Conservation (phyloP, 2,329 filamentous ascomycete genomes). For the Hypoxylon sp. region DNA sequence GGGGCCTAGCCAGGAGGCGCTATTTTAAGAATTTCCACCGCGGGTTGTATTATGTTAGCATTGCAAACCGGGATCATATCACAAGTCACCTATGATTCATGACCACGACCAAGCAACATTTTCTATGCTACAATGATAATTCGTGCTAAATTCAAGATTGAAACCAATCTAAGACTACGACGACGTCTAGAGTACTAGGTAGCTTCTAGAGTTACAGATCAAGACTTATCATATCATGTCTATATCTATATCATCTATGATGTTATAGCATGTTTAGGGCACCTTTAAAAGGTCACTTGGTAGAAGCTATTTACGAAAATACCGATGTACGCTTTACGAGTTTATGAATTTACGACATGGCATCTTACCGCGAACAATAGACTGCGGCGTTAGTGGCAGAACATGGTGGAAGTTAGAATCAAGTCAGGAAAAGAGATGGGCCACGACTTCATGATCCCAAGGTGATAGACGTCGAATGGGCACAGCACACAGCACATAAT, state of each 20-base stretch:
- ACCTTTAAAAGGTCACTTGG: slow-evolving; percentile 12
- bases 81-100: too few relatives aligned
- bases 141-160: too few relatives aligned
- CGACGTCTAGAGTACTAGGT: too few relatives aligned
- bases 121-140: too few relatives aligned
- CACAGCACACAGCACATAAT: slow-evolving; percentile 19
- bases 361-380: not conserved
- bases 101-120: too few relatives aligned
- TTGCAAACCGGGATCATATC: too few relatives aligned
- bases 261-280: not conserved
- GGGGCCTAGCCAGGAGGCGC: too few relatives aligned
- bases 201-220: too few relatives aligned
- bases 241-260: not conserved
- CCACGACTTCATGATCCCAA: slow-evolving; percentile 26
- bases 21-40: too few relatives aligned
- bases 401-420: not conserved
- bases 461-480: slow-evolving; percentile 3
- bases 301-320: not conserved
- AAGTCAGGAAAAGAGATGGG: slow-evolving; percentile 11
- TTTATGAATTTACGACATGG: not conserved
- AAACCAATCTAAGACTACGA: too few relatives aligned
- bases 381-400: not conserved
- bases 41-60: too few relatives aligned
- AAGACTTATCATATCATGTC: too few relatives aligned
- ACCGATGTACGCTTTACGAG: not conserved